Evolutionary conservation across 768 basidiomycete species (phyloP).

Genomic region (Gymnopilus junonius): DNA sequence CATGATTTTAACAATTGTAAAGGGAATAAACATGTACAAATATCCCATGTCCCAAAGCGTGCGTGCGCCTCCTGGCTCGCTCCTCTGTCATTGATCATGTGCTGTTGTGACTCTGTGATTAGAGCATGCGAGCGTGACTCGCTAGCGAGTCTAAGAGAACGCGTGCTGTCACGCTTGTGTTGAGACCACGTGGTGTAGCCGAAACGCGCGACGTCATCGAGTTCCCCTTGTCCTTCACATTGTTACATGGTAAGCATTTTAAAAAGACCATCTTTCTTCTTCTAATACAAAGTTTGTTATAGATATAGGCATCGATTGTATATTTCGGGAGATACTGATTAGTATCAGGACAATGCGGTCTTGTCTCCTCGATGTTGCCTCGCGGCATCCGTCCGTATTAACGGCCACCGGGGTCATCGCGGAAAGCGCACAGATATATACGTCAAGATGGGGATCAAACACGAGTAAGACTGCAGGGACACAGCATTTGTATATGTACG

Average conservation of each 20-base stretch:
- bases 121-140: too few relatives aligned
- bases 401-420: slow-evolving; percentile 4
- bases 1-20: too few relatives aligned
- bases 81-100: too few relatives aligned
- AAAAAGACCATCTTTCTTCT: background rate
- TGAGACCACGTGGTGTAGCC: background rate
- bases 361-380: slow-evolving; percentile 19
- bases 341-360: slow-evolving; percentile 10
- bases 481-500: slow-evolving; percentile 23
- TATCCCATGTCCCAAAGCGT: too few relatives aligned
- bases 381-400: slow-evolving; percentile 11
- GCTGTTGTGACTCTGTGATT: too few relatives aligned
- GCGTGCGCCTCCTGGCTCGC: too few relatives aligned
- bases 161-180: background rate
- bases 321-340: slow-evolving; percentile 3
- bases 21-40: too few relatives aligned
- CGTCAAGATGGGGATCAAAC: slow-evolving; percentile 21
- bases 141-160: too few relatives aligned
- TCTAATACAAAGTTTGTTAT: background rate
- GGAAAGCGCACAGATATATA: slow-evolving; percentile 23
- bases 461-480: slow-evolving; percentile 20
- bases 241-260: background rate
- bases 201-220: background rate
- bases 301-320: slow-evolving; percentile 1
- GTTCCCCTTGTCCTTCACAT: background rate